Conservation (phyloP, 331 rosid genomes). For the Malus hybrid region DNA sequence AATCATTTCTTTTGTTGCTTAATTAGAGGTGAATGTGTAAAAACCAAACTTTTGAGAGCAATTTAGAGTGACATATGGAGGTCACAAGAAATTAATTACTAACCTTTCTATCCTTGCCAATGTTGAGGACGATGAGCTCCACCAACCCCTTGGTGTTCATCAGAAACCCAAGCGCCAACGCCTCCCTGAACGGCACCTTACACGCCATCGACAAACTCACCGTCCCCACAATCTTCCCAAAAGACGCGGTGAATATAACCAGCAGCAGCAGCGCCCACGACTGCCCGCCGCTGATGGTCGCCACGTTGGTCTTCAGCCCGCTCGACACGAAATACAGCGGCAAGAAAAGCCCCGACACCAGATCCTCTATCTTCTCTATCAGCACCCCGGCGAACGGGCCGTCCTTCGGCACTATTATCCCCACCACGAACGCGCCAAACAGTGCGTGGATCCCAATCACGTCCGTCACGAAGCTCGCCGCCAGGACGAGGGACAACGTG, state of each 20-base stretch:
- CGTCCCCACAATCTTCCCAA: constrained; percentile 67
- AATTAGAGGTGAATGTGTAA: not conserved
- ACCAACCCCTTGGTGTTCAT: constrained; percentile 82
- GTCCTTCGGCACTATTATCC: constrained; percentile 56
- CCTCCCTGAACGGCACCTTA: constrained; percentile 45
- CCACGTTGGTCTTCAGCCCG: constrained; percentile 65
- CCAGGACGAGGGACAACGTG: constrained; percentile 45
- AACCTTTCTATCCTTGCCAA: constrained; percentile 21
- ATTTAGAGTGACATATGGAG: not conserved
- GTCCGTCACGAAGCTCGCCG: constrained; percentile 58
- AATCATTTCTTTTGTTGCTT: no score
- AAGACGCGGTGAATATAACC: constrained; percentile 55
- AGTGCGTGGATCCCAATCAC: constrained; percentile 69
- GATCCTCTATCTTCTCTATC: constrained; percentile 64
- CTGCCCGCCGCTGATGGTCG: constrained; percentile 49
- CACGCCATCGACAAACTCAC: constrained; percentile 19
- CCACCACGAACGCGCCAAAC: constrained; percentile 71
- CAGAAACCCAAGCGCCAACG: constrained; percentile 59
- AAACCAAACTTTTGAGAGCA: not conserved
- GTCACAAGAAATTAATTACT: not conserved
- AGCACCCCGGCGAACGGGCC: constrained; percentile 57
- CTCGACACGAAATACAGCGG: constrained; percentile 69
- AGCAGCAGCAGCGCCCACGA: constrained; percentile 56
- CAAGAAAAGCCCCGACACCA: constrained; percentile 50
- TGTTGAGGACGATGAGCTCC: constrained; percentile 63